Base-by-base conservation (phyloP, 164 flowering plant species). In the Chimonanthus praecox region DNA sequence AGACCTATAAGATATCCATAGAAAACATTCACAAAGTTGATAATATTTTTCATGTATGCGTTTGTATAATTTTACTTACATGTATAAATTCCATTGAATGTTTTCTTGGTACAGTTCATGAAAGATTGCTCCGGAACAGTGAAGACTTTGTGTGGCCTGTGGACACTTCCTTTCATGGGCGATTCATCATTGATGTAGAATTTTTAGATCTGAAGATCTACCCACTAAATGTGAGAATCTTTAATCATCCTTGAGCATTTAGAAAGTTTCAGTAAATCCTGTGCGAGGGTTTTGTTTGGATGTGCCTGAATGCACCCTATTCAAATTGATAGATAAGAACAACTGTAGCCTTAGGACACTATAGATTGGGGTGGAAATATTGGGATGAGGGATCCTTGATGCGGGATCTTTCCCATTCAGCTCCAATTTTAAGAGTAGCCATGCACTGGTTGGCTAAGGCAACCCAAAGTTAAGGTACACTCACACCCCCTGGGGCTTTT, bases 71-170 rank as follows among this genome's bases (percentile, higher is more conserved):
- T 54, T 11, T 54, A n/a, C 60, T 11, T 54, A n/a, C 11, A 54
- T 54, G 60, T 54, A n/a, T 54, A 16, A 11, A 6, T 54, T 67
- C n/a, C 10, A 4, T 47, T 75, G 21, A 62, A 5, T n/a, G n/a
- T 7, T 65, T 79, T 49, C 69, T 63, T 60, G 58, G 58, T 85
- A 84, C 88, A 94, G 98, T 90, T 84, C 87, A 87, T 61, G 98
- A 94, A 81, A 89, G 92, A 80, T 76, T 88, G 49, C 84, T 94
- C 54, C 85, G 95, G 16, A 79, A 85, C 44, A 80, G 87, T 72
- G 97, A 90, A 47, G 98, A 94, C 75, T 94, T 91, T 82, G 86
- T 84, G 15, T 92, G 95, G 94, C 89, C 91, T 46, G 87, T 94
- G 48, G 97, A 94, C 79, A 79, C 88, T 44, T 76, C 83, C 11